Evolutionary conservation across 2,329 filamentous ascomycete genomes (phyloP).

Genomic region (Tolypocladium endophyticum): DNA sequence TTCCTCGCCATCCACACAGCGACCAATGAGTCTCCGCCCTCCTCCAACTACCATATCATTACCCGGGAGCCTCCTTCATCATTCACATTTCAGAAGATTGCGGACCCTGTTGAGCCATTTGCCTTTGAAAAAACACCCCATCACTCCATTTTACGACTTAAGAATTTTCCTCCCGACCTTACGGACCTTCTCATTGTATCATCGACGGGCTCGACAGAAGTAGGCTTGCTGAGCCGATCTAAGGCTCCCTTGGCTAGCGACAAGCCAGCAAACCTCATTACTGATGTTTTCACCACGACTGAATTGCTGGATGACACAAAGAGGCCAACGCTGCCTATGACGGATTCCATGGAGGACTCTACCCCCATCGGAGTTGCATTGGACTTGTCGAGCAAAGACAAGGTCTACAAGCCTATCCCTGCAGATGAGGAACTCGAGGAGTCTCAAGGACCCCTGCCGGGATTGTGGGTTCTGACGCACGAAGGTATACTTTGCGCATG

Average conservation of each 20-base stretch:
- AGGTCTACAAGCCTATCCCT: slow-evolving; percentile 66
- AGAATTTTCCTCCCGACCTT: slow-evolving; percentile 69
- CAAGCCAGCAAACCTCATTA: slow-evolving; percentile 46
- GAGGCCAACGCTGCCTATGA: slow-evolving; percentile 66
- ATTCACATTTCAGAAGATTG: slow-evolving; percentile 65
- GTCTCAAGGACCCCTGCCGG: slow-evolving; percentile 72
- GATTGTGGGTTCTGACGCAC: slow-evolving; percentile 75
- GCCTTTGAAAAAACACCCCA: slow-evolving; percentile 57
- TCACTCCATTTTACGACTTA: slow-evolving; percentile 67
- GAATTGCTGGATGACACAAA: slow-evolving; percentile 63
- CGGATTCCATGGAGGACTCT: slow-evolving; percentile 47
- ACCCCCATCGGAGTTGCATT: slow-evolving; percentile 72
- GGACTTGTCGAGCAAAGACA: slow-evolving; percentile 76
- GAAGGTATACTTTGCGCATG: slow-evolving; percentile 77
- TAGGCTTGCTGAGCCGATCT: slow-evolving; percentile 69
- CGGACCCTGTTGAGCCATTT: slow-evolving; percentile 65
- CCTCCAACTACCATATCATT: slow-evolving; percentile 71
- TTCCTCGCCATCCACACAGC: slow-evolving; percentile 75
- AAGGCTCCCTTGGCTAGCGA: slow-evolving; percentile 54
- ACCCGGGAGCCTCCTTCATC: slow-evolving; percentile 48
- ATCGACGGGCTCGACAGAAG: slow-evolving; percentile 68
- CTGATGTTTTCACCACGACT: slow-evolving; percentile 63
- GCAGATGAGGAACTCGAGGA: slow-evolving; percentile 67
- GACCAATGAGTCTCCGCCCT: slow-evolving; percentile 43
- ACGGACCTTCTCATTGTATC: slow-evolving; percentile 74